Evolutionary conservation across 2,329 filamentous ascomycete species (phyloP).

Genomic region (Aspergillus ibericus): DNA sequence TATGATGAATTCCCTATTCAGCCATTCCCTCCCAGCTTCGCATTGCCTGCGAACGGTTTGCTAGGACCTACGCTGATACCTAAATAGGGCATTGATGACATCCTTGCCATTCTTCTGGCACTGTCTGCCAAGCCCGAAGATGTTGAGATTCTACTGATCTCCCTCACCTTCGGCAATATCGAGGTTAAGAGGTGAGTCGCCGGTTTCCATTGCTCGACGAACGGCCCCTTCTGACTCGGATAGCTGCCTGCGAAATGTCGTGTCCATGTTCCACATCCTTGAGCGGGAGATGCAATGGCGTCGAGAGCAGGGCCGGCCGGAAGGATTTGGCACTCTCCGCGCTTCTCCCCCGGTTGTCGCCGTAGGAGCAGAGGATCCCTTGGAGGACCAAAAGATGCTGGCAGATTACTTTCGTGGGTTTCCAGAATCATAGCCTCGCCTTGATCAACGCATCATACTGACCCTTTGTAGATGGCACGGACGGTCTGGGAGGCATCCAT

Average conservation of each 20-base stretch:
- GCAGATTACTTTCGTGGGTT: constrained; percentile 79
- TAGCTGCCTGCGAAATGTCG: constrained; percentile 82
- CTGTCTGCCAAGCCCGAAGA: constrained; percentile 80
- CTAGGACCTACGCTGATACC: neutral
- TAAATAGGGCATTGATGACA: constrained; percentile 75
- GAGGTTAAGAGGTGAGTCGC: constrained; percentile 69
- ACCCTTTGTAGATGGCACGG: constrained; percentile 61
- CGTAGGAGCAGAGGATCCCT: constrained; percentile 78
- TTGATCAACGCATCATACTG: neutral
- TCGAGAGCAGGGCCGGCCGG: constrained; percentile 62
- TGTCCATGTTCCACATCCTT: constrained; percentile 87
- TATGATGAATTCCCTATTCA: constrained; percentile 39
- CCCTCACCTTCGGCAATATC: constrained; percentile 92
- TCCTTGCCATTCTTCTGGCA: constrained; percentile 82
- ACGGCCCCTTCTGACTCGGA: neutral
- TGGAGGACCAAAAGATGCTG: constrained; percentile 78
- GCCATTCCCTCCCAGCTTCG: neutral
- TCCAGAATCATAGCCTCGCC: constrained; percentile 35
- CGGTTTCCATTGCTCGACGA: neutral
- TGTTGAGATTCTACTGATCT: constrained; percentile 80
- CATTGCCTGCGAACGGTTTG: neutral
- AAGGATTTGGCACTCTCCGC: constrained; percentile 72
- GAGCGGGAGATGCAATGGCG: constrained; percentile 88
- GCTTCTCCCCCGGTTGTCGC: constrained; percentile 79
- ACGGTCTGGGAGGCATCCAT: constrained; percentile 77